Conservation (phyloP, 129 eudicot species). For the Dittrichia graveolens region DNA sequence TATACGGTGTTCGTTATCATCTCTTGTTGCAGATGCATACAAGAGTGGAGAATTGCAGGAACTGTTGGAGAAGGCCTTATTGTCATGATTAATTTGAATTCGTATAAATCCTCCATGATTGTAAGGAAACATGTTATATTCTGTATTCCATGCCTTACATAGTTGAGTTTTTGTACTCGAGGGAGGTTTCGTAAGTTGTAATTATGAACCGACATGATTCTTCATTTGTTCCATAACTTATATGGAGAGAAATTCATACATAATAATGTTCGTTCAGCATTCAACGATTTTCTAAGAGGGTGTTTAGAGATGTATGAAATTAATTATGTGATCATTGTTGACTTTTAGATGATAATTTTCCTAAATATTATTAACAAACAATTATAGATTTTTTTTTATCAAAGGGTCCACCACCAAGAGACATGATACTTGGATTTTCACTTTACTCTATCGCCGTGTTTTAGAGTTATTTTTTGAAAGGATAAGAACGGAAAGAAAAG, state of each 20-base stretch:
- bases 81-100: conserved; percentile 50
- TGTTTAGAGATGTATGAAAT: no score
- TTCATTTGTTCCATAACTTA: conserved; percentile 3
- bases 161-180: background rate
- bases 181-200: conserved; percentile 22
- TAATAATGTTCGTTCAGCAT: background rate
- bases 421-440: no score
- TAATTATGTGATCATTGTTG: no score
- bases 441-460: no score
- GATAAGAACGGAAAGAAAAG: no score
- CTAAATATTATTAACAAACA: no score
- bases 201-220: conserved; percentile 9
- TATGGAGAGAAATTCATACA: conserved; percentile 18
- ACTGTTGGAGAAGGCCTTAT: conserved; percentile 70
- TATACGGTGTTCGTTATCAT: background rate
- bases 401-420: no score
- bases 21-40: conserved; percentile 71
- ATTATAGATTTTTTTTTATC: no score
- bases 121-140: conserved; percentile 25
- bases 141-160: conserved; percentile 24
- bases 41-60: conserved; percentile 94
- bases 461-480: no score
- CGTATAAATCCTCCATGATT: conserved; percentile 16
- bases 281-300: background rate
- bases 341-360: no score